These are phyloP conservation scores for Termitomyces sp. DNA, from an alignment of 768 basidiomycete species.

Conservation along the genomic window DNA sequence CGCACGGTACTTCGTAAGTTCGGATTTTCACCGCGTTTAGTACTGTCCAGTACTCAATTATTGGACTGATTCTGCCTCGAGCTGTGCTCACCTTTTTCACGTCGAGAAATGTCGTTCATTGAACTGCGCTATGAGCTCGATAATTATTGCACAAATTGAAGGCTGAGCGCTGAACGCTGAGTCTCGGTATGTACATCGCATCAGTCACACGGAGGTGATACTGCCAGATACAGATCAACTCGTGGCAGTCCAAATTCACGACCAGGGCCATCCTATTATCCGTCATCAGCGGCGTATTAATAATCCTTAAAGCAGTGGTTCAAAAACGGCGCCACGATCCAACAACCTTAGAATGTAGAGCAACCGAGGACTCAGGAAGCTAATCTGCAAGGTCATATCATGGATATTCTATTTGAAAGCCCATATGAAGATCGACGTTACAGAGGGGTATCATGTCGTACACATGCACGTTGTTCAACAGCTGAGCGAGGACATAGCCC, in stretches of 20 bases:
- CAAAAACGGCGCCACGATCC: conserved; percentile 1
- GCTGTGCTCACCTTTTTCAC: too few relatives aligned
- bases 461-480: not conserved
- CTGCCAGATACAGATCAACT: conserved; percentile 6
- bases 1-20: too few relatives aligned
- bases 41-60: too few relatives aligned
- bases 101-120: too few relatives aligned
- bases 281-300: conserved; percentile 10
- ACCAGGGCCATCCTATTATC: conserved; percentile 4
- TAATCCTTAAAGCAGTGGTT: not conserved
- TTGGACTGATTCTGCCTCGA: too few relatives aligned
- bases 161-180: not conserved
- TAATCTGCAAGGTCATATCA: not conserved
- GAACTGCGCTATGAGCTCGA: too few relatives aligned
- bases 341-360: not conserved
- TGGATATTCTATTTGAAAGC: not conserved
- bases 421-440: conserved; percentile 7
- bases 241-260: conserved; percentile 2
- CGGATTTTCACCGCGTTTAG: too few relatives aligned
- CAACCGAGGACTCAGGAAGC: not conserved
- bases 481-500: not conserved
- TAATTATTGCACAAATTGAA: too few relatives aligned
- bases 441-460: not conserved
- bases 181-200: conserved; percentile 5
- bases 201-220: conserved; percentile 1